Evolutionary conservation across 257 asterid genomes (phyloP), one percentile per base, ranked within the genome.

Genomic region (Ehretia macrophylla): DNA sequence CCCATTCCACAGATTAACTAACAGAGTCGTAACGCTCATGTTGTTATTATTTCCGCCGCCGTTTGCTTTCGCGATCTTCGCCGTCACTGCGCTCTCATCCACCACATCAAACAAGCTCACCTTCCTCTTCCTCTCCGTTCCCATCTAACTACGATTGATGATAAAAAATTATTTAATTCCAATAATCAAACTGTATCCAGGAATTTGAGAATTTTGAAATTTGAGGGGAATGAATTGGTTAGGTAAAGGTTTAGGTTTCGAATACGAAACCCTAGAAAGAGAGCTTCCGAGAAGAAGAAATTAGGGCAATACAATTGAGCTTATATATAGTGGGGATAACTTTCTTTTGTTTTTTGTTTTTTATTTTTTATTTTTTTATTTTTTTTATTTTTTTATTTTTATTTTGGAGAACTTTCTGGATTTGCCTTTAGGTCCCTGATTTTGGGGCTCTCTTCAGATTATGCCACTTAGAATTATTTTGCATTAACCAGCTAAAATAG

Each of bases 121-220:
- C 80, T 93, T 93, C 73, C 99, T 75, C 77, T 89, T 93, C 83
- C 99, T 79, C 86, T 93, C 99, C 51, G 92, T 86, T 60, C 92
- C 97, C 96, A 86, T 88, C 77, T 60, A 68, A 68, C 67, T 18
- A 35, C 11, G 8, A 57, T 9, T 14, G 13, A 4, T 51, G 8
- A 21, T 14, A 51, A 51, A 8, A 23, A 23, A 13, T 49, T 9
- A 17, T 8, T 49, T 4, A 5, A 49, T 17, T 49, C 17, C 10
- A 10, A 5, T 5, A 8, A 5, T 47, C 2, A 16, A 16, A 1
- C 11, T 17, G 16, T 47, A 16, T 16, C 21, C 5, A 21, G 10
- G 21, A 21, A 47, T 9, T 5, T 18, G 52, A n/a, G 49, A 45
- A 1, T n/a, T n/a, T 1, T 8, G 13, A 47, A 47, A n/a, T 47